Evolutionary conservation across 1,139 yeast genomes (phyloP), one percentile per base, ranked within the genome.

Genomic region (Diutina catenulata): DNA sequence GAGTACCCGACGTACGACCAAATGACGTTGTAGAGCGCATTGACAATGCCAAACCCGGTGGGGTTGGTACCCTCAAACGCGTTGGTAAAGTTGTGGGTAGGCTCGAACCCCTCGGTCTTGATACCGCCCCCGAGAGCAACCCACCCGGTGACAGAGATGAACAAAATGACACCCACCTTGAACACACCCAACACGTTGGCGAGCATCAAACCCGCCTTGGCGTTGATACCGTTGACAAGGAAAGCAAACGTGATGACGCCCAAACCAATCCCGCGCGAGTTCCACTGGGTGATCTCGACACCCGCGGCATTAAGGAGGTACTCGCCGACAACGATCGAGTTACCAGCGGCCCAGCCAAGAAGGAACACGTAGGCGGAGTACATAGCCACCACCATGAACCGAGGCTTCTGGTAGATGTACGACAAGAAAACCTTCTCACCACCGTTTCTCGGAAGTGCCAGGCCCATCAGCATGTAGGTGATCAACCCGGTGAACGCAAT

Each of bases 391-490:
- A 79, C 69, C 42, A 84, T 64, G 49, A 77, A 78, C 50, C 67
- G 73, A 22, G 95, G 95, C 50, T 68, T 73, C 39, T 63, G 66
- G 59, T 68, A 83, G 44, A 82, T 74, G 49, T 73, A 77, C 55
- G 82, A 93, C 48, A 84, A 64, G 53, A 83, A 84, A 51, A 81
- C 81, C 59, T 83, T 82, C 53, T 83, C 94, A 46, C 94, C 95
- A 46, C 95, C 95, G 50, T 83, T 82, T 56, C 80, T 74, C 25
- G 93, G 91, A 45, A 83, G 74, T 29, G 84, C 86, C 10, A 86
- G 72, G 14, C 94, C 94, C 56, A 82, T 80, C 54, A 83, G 94
- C 73, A 84, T 70, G 53, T 82, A 84, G 5, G 81, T 86, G 50
- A 75, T 68, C 47, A 83, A 63, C 3, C 94, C 94, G 23, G 81